phyloP scores from a whole-genome alignment of 2,329 filamentous ascomycete species.

The Ophiostoma tasmaniense region DNA sequence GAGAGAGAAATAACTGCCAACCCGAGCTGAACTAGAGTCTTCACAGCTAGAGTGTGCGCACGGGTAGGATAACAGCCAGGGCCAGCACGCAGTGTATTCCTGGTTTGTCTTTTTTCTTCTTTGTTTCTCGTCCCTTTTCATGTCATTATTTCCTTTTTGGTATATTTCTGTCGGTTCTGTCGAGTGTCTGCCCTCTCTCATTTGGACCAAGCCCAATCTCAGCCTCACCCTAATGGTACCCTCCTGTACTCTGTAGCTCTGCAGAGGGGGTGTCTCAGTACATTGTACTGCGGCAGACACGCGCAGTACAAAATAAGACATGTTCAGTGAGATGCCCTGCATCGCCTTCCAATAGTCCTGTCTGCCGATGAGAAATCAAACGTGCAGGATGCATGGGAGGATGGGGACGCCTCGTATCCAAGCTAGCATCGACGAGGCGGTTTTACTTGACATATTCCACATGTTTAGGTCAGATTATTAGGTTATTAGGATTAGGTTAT shows the following conservation, averaged over 20 bases:
- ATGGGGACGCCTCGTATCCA: background rate
- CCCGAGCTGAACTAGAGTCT: background rate
- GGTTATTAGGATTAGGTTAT: too few species aligned
- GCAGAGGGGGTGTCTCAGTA: background rate
- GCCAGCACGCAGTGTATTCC: background rate
- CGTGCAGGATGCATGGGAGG: background rate
- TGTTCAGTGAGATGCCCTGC: background rate
- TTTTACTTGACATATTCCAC: too few species aligned
- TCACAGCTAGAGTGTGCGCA: background rate
- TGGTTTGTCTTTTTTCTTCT: background rate
- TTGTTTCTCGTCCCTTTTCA: background rate
- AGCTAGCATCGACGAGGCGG: background rate
- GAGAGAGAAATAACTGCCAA: background rate
- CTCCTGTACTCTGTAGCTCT: background rate
- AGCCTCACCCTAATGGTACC: background rate
- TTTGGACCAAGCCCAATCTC: background rate
- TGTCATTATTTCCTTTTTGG: background rate
- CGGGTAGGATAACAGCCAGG: background rate
- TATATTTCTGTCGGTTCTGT: background rate
- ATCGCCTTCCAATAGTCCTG: background rate
- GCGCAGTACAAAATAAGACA: too few species aligned
- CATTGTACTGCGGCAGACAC: too few species aligned
- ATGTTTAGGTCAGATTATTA: too few species aligned
- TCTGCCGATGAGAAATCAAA: background rate
- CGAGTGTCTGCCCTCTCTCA: background rate